phyloP scores from a whole-genome alignment of 257 asterid species.

The Vinca minor region DNA sequence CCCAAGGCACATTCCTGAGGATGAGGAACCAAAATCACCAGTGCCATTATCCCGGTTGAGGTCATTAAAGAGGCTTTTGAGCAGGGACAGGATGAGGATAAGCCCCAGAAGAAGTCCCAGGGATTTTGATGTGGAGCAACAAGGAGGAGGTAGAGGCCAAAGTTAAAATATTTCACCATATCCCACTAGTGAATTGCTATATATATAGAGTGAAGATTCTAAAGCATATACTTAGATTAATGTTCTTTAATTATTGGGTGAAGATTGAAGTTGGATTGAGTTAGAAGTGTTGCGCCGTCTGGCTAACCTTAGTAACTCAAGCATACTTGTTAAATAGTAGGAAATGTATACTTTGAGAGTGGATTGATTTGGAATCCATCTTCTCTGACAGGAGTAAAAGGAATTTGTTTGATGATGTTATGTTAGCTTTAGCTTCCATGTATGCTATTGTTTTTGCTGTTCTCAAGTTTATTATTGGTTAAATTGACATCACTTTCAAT shows the following conservation, averaged over 20 bases:
- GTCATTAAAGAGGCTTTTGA: slow-evolving; percentile 66
- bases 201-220: too few species aligned
- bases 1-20: slow-evolving; percentile 45
- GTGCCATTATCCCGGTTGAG: slow-evolving; percentile 45
- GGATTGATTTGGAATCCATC: slow-evolving; percentile 24
- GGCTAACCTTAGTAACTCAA: slow-evolving; percentile 5
- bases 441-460: too few species aligned
- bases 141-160: slow-evolving; percentile 29
- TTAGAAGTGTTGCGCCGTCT: too few species aligned
- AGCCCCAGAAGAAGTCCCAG: slow-evolving; percentile 48
- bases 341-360: slow-evolving; percentile 24
- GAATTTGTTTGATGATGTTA: slow-evolving; percentile 25
- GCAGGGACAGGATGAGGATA: slow-evolving; percentile 56
- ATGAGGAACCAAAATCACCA: slow-evolving; percentile 52
- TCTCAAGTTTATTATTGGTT: too few species aligned
- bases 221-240: too few species aligned
- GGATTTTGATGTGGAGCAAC: slow-evolving; percentile 51
- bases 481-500: too few species aligned
- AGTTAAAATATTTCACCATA: slow-evolving; percentile 27
- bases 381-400: slow-evolving; percentile 44
- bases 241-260: slow-evolving; percentile 39
- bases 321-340: slow-evolving; percentile 9
- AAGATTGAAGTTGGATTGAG: slow-evolving; percentile 18
- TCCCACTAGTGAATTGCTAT: neutral
- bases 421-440: slow-evolving; percentile 18